phyloP scores from a whole-genome alignment of 768 basidiomycete genomes.

The Boletus coccyginus region DNA sequence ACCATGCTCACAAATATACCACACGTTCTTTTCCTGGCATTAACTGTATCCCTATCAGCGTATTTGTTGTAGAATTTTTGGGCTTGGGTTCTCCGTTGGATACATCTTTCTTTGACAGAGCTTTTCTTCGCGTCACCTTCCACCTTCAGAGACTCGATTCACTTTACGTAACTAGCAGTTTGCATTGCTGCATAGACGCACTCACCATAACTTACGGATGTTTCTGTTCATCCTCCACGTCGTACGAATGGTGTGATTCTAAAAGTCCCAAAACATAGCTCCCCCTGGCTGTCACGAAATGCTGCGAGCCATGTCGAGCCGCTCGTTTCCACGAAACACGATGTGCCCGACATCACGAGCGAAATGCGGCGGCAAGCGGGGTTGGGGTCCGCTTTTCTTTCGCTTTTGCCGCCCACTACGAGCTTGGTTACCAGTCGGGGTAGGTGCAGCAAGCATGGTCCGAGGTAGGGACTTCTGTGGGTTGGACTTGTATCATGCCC shows the following conservation, averaged over 20 bases:
- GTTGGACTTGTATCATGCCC: neutral
- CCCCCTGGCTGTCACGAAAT: neutral
- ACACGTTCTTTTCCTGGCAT: slow-evolving; percentile 17
- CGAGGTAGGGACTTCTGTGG: neutral
- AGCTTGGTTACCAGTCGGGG: neutral
- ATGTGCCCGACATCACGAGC: slow-evolving; percentile 63
- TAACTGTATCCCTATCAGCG: slow-evolving; percentile 10
- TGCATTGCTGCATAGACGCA: neutral
- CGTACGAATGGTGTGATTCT: neutral
- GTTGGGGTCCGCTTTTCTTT: slow-evolving; percentile 21
- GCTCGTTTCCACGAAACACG: slow-evolving; percentile 63
- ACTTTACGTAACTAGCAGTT: neutral
- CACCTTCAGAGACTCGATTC: neutral
- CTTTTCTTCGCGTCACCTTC: slow-evolving; percentile 1
- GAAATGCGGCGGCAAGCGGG: slow-evolving; percentile 59
- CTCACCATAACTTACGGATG: neutral
- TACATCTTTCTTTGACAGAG: neutral
- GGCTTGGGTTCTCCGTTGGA: neutral
- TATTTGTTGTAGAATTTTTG: slow-evolving; percentile 19
- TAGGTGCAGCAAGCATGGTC: neutral
- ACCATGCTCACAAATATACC: slow-evolving; percentile 13
- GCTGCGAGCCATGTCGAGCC: slow-evolving; percentile 20
- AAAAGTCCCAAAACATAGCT: neutral
- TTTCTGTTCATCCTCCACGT: neutral
- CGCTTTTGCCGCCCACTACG: slow-evolving; percentile 1